These are phyloP conservation scores for Huiozyma sinensis DNA, from an alignment of 805 yeast species.

Conservation along the genomic window DNA sequence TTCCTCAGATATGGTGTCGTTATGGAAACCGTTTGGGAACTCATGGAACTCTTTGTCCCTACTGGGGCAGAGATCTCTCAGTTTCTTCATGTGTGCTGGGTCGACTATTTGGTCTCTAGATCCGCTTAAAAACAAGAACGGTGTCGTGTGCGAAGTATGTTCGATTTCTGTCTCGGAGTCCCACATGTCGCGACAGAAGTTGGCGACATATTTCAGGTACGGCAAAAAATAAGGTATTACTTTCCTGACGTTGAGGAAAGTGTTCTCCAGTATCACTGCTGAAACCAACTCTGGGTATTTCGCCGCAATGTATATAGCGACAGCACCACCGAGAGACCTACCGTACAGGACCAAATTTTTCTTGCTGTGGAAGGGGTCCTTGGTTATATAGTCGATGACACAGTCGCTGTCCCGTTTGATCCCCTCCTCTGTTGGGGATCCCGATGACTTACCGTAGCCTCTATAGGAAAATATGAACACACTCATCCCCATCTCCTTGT, in stretches of 20 bases:
- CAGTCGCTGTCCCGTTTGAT: slow-evolving; percentile 73
- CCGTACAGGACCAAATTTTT: slow-evolving; percentile 62
- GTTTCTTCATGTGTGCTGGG: slow-evolving; percentile 60
- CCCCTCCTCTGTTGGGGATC: slow-evolving; percentile 67
- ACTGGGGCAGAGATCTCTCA: slow-evolving; percentile 44
- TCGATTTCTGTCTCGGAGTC: slow-evolving; percentile 54
- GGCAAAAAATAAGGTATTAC: slow-evolving; percentile 71
- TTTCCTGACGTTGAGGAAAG: slow-evolving; percentile 69
- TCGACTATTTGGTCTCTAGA: slow-evolving; percentile 83
- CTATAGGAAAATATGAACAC: slow-evolving; percentile 80
- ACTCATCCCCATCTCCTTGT: slow-evolving; percentile 51
- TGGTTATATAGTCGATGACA: slow-evolving; percentile 44
- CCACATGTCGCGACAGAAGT: slow-evolving; percentile 73
- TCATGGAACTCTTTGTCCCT: slow-evolving; percentile 40
- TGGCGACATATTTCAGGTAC: slow-evolving; percentile 40
- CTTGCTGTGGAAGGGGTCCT: slow-evolving; percentile 41
- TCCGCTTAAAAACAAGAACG: slow-evolving; percentile 65
- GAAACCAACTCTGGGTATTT: slow-evolving; percentile 38
- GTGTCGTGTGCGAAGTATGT: slow-evolving; percentile 41
- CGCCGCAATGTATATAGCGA: slow-evolving; percentile 70
- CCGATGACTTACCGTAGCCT: slow-evolving; percentile 80
- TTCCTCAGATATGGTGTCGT: slow-evolving; percentile 66
- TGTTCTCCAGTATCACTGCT: slow-evolving; percentile 74
- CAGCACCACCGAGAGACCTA: slow-evolving; percentile 91
- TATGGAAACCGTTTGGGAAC: slow-evolving; percentile 59